Percentiles rank a stretch among this genome's conserved stretches.
These are phyloP conservation scores for Pseudogymnoascus sp. DNA, from an alignment of 2,329 filamentous ascomycete genomes.

Conservation along the genomic window DNA sequence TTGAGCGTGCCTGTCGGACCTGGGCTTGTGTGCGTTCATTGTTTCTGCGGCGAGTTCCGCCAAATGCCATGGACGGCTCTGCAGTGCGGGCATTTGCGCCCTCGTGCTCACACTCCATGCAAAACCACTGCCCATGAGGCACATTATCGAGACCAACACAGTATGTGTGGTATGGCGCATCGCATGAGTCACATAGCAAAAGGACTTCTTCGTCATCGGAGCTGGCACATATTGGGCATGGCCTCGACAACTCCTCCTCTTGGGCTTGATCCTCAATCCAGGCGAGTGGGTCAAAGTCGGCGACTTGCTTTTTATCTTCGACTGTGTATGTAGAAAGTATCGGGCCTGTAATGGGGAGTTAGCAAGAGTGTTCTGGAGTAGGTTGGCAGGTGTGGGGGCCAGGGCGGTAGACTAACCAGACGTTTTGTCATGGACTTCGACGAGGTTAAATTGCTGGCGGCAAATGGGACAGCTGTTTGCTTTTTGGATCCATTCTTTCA, in stretches of 20 bases:
- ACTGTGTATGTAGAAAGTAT: constrained; percentile 57
- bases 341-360: constrained; percentile 39
- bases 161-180: constrained; percentile 83
- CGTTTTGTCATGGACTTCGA: constrained; percentile 73
- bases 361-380: constrained; percentile 17
- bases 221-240: constrained; percentile 79
- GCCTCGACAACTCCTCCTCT: constrained; percentile 60
- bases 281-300: constrained; percentile 75
- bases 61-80: constrained; percentile 28
- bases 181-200: constrained; percentile 86
- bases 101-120: constrained; percentile 66
- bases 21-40: constrained; percentile 50
- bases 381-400: constrained; percentile 14
- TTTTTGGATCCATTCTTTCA: constrained; percentile 90
- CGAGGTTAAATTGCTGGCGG: constrained; percentile 81
- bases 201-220: constrained; percentile 77
- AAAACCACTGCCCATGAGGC: constrained; percentile 80
- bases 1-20: constrained; percentile 43
- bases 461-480: constrained; percentile 98
- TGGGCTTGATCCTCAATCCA: constrained; percentile 70
- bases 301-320: constrained; percentile 80
- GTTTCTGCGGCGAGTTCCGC: constrained; percentile 24
- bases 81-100: constrained; percentile 33
- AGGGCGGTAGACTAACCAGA: constrained; percentile 58
- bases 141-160: constrained; percentile 78